These are phyloP conservation scores for Wickerhamomyces silvicola DNA, from an alignment of 805 yeast genomes.

Conservation along the genomic window DNA sequence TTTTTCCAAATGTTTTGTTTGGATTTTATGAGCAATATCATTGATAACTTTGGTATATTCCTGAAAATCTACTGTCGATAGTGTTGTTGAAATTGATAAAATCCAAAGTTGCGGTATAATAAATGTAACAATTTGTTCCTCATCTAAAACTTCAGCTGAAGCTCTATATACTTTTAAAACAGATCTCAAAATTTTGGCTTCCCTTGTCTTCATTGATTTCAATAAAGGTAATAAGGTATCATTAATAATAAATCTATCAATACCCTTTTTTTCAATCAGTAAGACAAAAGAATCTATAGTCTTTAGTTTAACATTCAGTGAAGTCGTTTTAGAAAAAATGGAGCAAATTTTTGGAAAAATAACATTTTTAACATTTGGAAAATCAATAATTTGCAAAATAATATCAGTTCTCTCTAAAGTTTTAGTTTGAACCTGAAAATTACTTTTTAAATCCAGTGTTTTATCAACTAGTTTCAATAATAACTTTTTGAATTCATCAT, in stretches of 20 bases:
- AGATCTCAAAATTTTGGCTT: constrained; percentile 52
- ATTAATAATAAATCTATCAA: constrained; percentile 64
- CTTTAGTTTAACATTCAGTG: constrained; percentile 68
- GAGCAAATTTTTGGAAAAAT: constrained; percentile 68
- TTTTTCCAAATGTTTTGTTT: constrained; percentile 32
- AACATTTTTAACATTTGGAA: constrained; percentile 64
- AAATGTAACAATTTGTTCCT: constrained; percentile 45
- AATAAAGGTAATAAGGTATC: constrained; percentile 82
- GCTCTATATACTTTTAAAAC: constrained; percentile 37
- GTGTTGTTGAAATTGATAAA: constrained; percentile 39
- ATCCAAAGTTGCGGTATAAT: constrained; percentile 49
- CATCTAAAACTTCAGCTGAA: constrained; percentile 33
- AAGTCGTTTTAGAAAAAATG: constrained; percentile 78
- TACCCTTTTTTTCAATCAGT: constrained; percentile 50
- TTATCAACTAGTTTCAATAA: constrained; percentile 38
- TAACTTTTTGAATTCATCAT: constrained; percentile 42
- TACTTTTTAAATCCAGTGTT: constrained; percentile 24
- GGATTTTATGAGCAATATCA: constrained; percentile 36
- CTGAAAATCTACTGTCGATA: constrained; percentile 36
- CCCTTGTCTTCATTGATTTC: constrained; percentile 69
- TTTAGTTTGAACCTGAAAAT: constrained; percentile 44
- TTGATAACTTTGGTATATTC: constrained; percentile 33
- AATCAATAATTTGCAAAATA: constrained; percentile 47
- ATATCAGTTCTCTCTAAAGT: constrained; percentile 38
- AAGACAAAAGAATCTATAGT: constrained; percentile 55